Conservation (phyloP, 2,329 filamentous ascomycete genomes). For the Beauveria sp. region DNA sequence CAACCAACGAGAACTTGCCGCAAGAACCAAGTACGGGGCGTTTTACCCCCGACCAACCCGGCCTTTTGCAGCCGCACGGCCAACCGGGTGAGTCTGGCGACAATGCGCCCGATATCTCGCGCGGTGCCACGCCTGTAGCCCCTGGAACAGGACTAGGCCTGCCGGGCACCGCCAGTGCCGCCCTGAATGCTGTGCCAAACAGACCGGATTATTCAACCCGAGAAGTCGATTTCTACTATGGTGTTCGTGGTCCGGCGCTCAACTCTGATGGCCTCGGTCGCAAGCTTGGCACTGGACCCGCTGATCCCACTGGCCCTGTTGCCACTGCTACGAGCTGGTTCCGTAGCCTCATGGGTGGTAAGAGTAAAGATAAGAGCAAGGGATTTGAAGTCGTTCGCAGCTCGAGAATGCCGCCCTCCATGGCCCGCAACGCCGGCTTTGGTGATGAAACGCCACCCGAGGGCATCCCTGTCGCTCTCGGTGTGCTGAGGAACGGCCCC, state of each 20-base stretch:
- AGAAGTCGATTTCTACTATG: conserved; percentile 96
- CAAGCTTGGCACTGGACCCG: conserved; percentile 85
- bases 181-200: conserved; percentile 40
- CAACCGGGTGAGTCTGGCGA: conserved; percentile 31
- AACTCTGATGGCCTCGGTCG: conserved; percentile 74
- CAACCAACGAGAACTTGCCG: conserved; percentile 38
- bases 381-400: conserved; percentile 96
- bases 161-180: conserved; percentile 15
- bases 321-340: conserved; percentile 88
- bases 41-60: conserved; percentile 25
- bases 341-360: conserved; percentile 68
- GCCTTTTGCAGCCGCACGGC: conserved; percentile 28
- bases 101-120: conserved; percentile 33
- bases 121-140: conserved; percentile 38
- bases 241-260: conserved; percentile 79
- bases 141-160: conserved; percentile 17
- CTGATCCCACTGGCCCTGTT: conserved; percentile 87
- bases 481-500: conserved; percentile 49
- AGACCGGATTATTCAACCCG: conserved; percentile 84
- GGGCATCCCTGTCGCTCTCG: conserved; percentile 58
- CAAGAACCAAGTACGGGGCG: conserved; percentile 22
- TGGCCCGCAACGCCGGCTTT: conserved; percentile 42
- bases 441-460: conserved; percentile 61
- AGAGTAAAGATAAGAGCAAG: conserved; percentile 90
- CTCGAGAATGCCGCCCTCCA: conserved; percentile 72